phyloP scores from a whole-genome alignment of 2,329 filamentous ascomycete genomes.

The Epicoccum nigrum region DNA sequence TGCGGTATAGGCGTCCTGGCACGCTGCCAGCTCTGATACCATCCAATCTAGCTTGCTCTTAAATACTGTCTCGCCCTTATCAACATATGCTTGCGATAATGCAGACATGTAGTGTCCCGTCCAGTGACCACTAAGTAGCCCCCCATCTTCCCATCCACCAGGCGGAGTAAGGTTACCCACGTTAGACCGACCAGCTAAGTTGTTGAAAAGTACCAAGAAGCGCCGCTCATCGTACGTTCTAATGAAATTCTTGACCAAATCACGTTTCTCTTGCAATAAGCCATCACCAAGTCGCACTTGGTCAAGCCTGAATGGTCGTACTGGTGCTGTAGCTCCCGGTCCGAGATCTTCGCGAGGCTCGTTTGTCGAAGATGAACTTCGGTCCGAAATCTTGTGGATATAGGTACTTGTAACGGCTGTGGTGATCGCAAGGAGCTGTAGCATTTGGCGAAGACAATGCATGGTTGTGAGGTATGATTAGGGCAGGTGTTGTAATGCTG shows the following conservation, averaged over 20 bases:
- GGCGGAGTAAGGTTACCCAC: not conserved
- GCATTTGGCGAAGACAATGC: not conserved
- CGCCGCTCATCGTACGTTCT: conserved; percentile 4
- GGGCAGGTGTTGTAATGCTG: no score
- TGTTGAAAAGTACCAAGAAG: conserved; percentile 5
- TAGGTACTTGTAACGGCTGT: not conserved
- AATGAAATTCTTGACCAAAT: conserved; percentile 1
- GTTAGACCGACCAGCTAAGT: not conserved
- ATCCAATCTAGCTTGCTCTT: conserved; percentile 9
- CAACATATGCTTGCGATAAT: conserved; percentile 3
- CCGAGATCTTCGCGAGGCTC: not conserved
- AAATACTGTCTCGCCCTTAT: conserved; percentile 1
- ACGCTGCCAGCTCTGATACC: conserved; percentile 3
- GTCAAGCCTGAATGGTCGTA: conserved; percentile 6
- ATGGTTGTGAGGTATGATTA: no score
- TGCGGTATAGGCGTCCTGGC: conserved; percentile 2
- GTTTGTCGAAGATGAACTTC: not conserved
- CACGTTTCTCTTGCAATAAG: conserved; percentile 2
- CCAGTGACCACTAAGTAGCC: conserved; percentile 7
- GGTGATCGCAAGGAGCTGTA: not conserved
- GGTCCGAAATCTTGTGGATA: not conserved
- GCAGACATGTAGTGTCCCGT: conserved; percentile 9
- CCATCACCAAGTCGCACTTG: conserved; percentile 3
- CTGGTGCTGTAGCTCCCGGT: conserved; percentile 2
- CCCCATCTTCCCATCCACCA: conserved; percentile 6